Percentiles rank a stretch among this genome's conserved stretches.
phyloP scores from a whole-genome alignment of 2,329 filamentous ascomycete genomes.

The Hypoxylon sp. region DNA sequence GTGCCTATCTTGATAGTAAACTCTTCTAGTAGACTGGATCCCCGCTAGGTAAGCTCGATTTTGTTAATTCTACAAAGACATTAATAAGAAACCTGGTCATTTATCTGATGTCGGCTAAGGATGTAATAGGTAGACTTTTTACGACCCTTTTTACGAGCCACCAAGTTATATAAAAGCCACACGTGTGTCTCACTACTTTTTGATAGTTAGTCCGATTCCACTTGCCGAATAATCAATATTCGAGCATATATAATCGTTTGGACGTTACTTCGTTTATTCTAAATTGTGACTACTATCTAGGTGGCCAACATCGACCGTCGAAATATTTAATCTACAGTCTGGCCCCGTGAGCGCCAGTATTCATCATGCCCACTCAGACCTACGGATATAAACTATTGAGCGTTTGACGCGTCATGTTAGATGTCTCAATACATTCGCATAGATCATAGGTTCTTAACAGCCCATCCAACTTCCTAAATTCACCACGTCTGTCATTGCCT shows the following conservation, averaged over 20 bases:
- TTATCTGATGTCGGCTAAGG: background rate
- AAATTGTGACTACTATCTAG: constrained; percentile 10
- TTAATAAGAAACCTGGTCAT: background rate
- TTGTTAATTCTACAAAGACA: background rate
- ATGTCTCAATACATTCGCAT: background rate
- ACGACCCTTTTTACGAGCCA: background rate
- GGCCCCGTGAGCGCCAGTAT: background rate
- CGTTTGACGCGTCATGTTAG: background rate
- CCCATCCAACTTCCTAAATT: constrained; percentile 49
- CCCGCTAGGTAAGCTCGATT: background rate
- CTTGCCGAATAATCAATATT: background rate
- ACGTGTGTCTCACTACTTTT: background rate
- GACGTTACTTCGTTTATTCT: constrained; percentile 18
- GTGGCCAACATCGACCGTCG: background rate
- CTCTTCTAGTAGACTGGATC: background rate
- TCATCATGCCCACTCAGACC: background rate
- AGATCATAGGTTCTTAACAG: constrained; percentile 42
- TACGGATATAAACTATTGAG: constrained; percentile 4
- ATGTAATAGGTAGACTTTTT: background rate
- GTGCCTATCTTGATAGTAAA: background rate
- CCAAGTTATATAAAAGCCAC: background rate
- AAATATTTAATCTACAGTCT: constrained; percentile 12
- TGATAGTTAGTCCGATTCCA: background rate
- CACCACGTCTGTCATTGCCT: constrained; percentile 45
- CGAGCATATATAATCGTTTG: background rate